These are phyloP conservation scores for Histomonas meleagridis DNA, from an alignment of 208 protist genomes.

Conservation along the genomic window DNA sequence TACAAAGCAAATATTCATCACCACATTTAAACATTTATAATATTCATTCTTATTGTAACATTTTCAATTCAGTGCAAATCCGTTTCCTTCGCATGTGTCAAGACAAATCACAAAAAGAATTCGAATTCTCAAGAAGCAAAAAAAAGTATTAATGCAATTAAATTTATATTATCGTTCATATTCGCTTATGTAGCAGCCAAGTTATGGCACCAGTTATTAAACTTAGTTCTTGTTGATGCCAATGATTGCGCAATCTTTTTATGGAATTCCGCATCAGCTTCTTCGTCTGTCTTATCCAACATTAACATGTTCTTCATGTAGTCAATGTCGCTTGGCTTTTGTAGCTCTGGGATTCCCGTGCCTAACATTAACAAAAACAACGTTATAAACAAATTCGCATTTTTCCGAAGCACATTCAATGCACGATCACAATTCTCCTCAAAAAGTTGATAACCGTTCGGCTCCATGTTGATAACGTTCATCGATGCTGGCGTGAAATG, in stretches of 20 bases:
- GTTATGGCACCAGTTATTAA: constrained; percentile 18
- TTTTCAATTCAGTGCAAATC: too few species aligned
- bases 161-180: too few species aligned
- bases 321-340: not conserved
- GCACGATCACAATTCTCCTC: not conserved
- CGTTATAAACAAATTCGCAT: not conserved
- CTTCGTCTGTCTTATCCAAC: not conserved
- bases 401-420: not conserved
- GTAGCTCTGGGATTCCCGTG: constrained; percentile 33
- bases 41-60: too few species aligned
- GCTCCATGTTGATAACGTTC: not conserved
- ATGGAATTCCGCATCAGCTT: not conserved
- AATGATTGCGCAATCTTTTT: not conserved
- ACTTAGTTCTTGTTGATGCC: not conserved
- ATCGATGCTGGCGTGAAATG: constrained; percentile 62
- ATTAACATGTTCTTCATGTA: constrained; percentile 26
- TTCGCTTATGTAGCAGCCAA: not conserved
- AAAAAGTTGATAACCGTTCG: not conserved
- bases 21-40: too few species aligned
- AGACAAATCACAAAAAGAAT: too few species aligned
- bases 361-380: not conserved
- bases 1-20: too few species aligned
- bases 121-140: too few species aligned
- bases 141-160: too few species aligned
- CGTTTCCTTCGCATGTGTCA: too few species aligned